A percentile compares a stretch with the other conserved stretches of the same genome.
These are phyloP conservation scores for Ambrosiella beaveri DNA, from an alignment of 2,329 filamentous ascomycete genomes.

Conservation along the genomic window DNA sequence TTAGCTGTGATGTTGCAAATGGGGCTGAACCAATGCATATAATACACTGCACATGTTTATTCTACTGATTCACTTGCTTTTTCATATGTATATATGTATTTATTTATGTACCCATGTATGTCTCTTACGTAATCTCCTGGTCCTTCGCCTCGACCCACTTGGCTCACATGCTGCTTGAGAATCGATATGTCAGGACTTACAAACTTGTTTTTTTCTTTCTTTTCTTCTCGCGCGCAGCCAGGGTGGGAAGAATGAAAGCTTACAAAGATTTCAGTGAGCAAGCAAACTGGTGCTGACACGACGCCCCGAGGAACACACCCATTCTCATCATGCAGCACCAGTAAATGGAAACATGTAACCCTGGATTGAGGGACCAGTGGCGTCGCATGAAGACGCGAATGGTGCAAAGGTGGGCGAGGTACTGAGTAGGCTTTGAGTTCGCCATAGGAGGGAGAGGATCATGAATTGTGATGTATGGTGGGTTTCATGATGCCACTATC, in stretches of 20 bases:
- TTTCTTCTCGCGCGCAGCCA: neutral
- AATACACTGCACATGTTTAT: no score
- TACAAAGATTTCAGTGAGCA: neutral
- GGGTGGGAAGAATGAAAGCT: neutral
- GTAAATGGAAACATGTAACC: neutral
- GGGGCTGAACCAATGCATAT: no score
- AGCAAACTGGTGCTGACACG: no score
- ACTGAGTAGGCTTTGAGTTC: neutral
- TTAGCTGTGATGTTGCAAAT: no score
- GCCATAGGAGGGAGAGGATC: neutral
- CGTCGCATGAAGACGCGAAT: neutral
- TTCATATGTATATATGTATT: neutral
- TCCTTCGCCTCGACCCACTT: neutral
- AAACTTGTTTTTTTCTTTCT: neutral
- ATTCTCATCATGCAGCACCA: neutral
- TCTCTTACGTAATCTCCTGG: neutral
- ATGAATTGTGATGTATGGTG: no score
- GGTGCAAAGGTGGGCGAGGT: neutral
- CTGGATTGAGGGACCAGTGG: neutral
- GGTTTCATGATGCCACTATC: no score
- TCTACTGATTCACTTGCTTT: neutral
- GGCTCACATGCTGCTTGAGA: neutral
- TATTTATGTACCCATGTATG: no score
- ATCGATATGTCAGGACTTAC: conserved; percentile 1
- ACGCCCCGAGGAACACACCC: no score